Evolutionary conservation across 2,329 filamentous ascomycete genomes (phyloP), one percentile per base, ranked within the genome.

Genomic region (Alternaria ventricosa): DNA sequence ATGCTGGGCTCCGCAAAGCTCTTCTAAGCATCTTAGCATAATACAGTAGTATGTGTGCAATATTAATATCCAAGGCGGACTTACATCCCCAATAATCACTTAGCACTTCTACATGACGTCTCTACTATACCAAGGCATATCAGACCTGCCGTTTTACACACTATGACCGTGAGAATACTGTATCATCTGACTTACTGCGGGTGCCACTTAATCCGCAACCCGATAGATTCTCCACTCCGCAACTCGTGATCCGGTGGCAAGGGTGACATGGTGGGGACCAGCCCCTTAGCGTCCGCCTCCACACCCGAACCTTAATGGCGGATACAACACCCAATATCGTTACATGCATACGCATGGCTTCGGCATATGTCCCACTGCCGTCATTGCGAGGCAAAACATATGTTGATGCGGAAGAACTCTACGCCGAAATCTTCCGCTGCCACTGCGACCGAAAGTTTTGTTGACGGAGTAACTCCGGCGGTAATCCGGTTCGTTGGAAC

Each of bases 341-440:
- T 22, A 56, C n/a, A 25, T 25, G 43, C 43, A 20, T 33, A 10
- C n/a, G 10, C 11, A 27, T 23, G 23, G 51, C 28, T n/a, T 28
- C 20, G 45, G 20, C 28, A 47, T 43, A 15, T 53, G 20, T 53
- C 22, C 50, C 50, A 55, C 28, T 55, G 22, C 44, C 30, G 18
- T 49, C 41, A 47, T 20, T 4, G 36, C 18, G 15, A 60, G 30
- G 51, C 43, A 33, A 23, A 30, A 49, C 22, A 30, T 54, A 46
- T 56, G 41, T n/a, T 18, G 23, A 33, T 59, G 36, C 60, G 60
- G 60, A 59, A 62, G 41, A 62, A 62, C 57, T 54, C 36, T 28
- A 30, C 41, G 30, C 25, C 44, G 13, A 53, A 53, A 53, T 53
- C 30, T 41, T 53, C 49, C 49, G 49, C 53, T 36, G n/a, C 49